A percentile compares a stretch with the other conserved stretches of the same genome.
These are phyloP conservation scores for Fusarium miscanthi DNA, from an alignment of 2,329 filamentous ascomycete species.

Conservation along the genomic window DNA sequence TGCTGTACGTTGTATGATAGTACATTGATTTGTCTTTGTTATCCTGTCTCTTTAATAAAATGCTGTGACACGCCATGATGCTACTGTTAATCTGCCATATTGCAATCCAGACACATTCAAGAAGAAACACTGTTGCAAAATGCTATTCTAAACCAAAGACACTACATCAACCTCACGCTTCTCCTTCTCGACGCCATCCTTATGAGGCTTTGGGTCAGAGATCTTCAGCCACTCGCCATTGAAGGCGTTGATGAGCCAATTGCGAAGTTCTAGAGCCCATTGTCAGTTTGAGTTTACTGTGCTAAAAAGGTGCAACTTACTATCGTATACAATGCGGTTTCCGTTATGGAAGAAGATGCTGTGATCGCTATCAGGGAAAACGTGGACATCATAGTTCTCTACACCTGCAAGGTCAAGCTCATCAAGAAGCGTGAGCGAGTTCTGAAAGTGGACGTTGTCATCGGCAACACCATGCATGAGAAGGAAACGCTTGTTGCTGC, in stretches of 20 bases:
- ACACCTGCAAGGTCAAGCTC: constrained; percentile 82
- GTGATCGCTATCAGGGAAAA: constrained; percentile 97
- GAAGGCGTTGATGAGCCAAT: constrained; percentile 97
- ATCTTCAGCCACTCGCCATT: constrained; percentile 91
- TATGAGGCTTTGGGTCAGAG: constrained; percentile 59
- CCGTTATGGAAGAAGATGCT: constrained; percentile 95
- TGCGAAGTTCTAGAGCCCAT: constrained; percentile 71
- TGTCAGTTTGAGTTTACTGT: neutral
- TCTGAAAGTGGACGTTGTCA: constrained; percentile 98
- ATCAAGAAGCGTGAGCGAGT: constrained; percentile 88
- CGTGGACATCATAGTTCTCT: constrained; percentile 95
- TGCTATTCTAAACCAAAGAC: constrained; percentile 1
- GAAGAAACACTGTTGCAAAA: neutral
- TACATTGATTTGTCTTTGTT: constrained; percentile 45
- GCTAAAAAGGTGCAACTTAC: constrained; percentile 65
- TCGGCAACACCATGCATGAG: constrained; percentile 97
- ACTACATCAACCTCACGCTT: constrained; percentile 26
- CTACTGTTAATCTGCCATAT: neutral
- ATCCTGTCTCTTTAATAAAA: constrained; percentile 1
- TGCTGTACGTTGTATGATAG: constrained; percentile 50
- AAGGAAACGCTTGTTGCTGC: constrained; percentile 84
- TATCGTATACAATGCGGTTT: constrained; percentile 90
- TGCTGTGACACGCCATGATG: constrained; percentile 22
- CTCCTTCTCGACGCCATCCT: constrained; percentile 41
- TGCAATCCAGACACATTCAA: neutral